A percentile compares a stretch with the other conserved stretches of the same genome.
Conservation (phyloP, 768 basidiomycete species). For the Termitomyces sp. region DNA sequence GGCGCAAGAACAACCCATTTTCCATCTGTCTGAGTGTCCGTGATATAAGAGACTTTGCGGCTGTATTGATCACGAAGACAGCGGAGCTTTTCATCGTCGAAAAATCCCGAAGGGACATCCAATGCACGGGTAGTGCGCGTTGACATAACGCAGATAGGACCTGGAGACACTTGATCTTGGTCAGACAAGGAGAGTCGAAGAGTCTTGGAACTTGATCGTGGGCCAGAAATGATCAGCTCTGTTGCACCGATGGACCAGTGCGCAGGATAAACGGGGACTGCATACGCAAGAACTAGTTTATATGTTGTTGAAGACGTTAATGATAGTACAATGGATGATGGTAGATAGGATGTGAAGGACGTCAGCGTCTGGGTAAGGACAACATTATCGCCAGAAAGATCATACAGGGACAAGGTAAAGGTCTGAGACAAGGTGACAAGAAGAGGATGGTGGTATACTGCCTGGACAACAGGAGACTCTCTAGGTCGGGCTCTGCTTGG, state of each 20-base stretch:
- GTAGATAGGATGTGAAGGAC: slow-evolving; percentile 76
- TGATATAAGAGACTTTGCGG: slow-evolving; percentile 63
- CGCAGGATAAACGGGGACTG: slow-evolving; percentile 70
- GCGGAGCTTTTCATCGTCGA: slow-evolving; percentile 58
- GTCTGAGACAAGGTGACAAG: slow-evolving; percentile 64
- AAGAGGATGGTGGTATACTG: slow-evolving; percentile 74
- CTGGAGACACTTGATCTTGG: slow-evolving; percentile 3
- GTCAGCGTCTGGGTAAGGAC: slow-evolving; percentile 60
- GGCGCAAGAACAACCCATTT: slow-evolving; percentile 81
- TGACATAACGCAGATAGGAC: slow-evolving; percentile 42
- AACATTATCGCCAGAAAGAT: slow-evolving; percentile 48
- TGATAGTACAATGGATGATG: slow-evolving; percentile 76
- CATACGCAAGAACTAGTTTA: slow-evolving; percentile 70
- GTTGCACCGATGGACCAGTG: slow-evolving; percentile 80
- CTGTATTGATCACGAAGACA: slow-evolving; percentile 71
- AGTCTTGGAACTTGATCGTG: slow-evolving; percentile 12
- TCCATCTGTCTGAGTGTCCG: slow-evolving; percentile 78
- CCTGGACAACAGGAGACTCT: slow-evolving; percentile 47
- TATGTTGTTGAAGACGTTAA: slow-evolving; percentile 51
- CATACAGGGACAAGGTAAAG: slow-evolving; percentile 70
- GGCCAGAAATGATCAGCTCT: slow-evolving; percentile 60
- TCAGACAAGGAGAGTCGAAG: slow-evolving; percentile 13
- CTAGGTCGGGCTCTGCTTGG: slow-evolving; percentile 36
- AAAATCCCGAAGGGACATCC: slow-evolving; percentile 68
- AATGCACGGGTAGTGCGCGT: slow-evolving; percentile 64